Base-by-base conservation (phyloP, 345 rosid species). In the Gynandropsis gynandra region DNA sequence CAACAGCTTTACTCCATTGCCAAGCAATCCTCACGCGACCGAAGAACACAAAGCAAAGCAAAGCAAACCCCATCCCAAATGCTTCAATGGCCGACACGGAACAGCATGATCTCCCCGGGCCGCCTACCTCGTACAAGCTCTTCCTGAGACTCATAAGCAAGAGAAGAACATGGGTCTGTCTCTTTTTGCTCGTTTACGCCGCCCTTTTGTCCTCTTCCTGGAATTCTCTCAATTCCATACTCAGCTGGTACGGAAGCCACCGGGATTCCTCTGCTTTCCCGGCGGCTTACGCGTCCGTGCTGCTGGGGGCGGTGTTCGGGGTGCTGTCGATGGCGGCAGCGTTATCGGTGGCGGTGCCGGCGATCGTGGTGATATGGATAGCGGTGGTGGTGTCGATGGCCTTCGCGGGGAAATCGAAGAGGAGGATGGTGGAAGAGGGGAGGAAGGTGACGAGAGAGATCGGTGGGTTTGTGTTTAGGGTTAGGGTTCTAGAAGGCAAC, bases 131-230 rank as follows among this genome's bases (percentile, higher is more conserved):
- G 12, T 81, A 80, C 77, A 60, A 20, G 34, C 57, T 87, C 54
- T 64, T 86, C 15, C 44, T 87, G 16, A 54, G 11, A 52, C 54
- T 87, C 12, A 83, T 89, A 84, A 89, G 98, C 95, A 89, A 83
- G 65, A 80, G 98, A 57, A 76, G 87, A 62, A 83, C 92, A 50
- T 87, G 98, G 98, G 95, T 73, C 42, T 78, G 80, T 59, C 72
- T 87, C 20, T 89, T 89, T 72, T 81, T 87, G 50, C 54, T 77
- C 3, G 96, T 89, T 0, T 87, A 89, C 62, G 86, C 83, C 14
- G 60, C 68, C 64, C 73, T 89, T 35, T 66, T 89, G 44, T 76
- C 71, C n/a, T 81, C 78, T 10, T 74, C 96, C 0, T 86, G 97
- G 96, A 86, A 80, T 65, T 76, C 72, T 31, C 72, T 89, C 1